Conservation (phyloP, 2,329 filamentous ascomycete species). For the Stemphylium vesicarium region DNA sequence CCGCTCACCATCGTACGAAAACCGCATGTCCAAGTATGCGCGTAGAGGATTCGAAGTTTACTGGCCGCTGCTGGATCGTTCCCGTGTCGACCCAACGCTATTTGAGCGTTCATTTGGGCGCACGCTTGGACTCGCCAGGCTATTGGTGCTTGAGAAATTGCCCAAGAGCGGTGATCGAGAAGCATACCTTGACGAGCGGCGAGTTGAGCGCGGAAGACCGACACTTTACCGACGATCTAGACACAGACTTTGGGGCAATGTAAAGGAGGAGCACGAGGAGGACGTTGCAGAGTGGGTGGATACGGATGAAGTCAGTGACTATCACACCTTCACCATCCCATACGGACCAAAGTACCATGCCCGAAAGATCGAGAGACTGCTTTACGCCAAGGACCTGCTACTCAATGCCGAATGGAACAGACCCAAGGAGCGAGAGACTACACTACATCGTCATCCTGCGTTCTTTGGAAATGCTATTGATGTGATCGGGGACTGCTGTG, state of each 20-base stretch:
- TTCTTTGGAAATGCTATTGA: conserved; percentile 78
- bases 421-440: conserved; percentile 73
- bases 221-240: conserved; percentile 52
- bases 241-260: conserved; percentile 65
- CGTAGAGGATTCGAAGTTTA: conserved; percentile 84
- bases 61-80: conserved; percentile 76
- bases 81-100: conserved; percentile 82
- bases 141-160: conserved; percentile 80
- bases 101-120: conserved; percentile 81
- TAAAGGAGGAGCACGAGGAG: conserved; percentile 78
- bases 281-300: conserved; percentile 85
- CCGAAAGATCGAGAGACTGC: conserved; percentile 78
- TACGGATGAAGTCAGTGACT: conserved; percentile 77
- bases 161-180: conserved; percentile 73
- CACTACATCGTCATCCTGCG: conserved; percentile 82
- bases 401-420: conserved; percentile 88
- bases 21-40: conserved; percentile 80
- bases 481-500: conserved; percentile 81
- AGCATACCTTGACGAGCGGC: conserved; percentile 71
- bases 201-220: conserved; percentile 75
- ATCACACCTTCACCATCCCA: conserved; percentile 71
- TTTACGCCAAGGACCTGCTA: conserved; percentile 81
- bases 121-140: conserved; percentile 76
- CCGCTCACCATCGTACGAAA: conserved; percentile 86
- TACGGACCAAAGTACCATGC: conserved; percentile 65